phyloP scores from a whole-genome alignment of 73 alveolate species.

The Stentor roeselii region DNA sequence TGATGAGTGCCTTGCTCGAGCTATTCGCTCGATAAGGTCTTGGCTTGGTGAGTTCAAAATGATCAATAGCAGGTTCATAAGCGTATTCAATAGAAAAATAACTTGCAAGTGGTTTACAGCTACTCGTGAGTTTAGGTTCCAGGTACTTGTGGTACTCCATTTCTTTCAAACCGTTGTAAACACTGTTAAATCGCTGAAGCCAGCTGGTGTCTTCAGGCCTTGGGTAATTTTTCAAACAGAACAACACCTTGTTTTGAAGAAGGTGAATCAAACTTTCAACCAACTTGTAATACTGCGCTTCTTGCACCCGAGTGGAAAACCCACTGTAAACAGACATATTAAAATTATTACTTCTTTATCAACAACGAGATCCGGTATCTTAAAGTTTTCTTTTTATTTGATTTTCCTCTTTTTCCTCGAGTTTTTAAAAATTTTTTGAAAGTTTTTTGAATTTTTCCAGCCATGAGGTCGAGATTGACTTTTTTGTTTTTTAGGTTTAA shows the following conservation, averaged over 20 bases:
- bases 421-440: too few relatives aligned
- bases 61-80: neutral
- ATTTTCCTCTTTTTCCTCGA: too few relatives aligned
- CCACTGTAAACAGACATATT: slow-evolving; percentile 26
- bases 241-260: neutral
- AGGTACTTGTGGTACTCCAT: neutral
- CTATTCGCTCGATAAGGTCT: neutral
- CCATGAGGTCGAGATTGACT: neutral
- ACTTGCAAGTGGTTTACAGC: neutral
- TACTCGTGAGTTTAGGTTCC: neutral
- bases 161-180: neutral
- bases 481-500: too few relatives aligned
- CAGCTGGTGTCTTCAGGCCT: neutral
- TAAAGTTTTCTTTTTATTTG: too few relatives aligned
- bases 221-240: neutral
- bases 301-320: slow-evolving; percentile 7
- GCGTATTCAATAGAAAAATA: neutral
- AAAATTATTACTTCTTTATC: too few relatives aligned
- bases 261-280: slow-evolving; percentile 2
- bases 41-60: neutral
- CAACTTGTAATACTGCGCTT: slow-evolving; percentile 16
- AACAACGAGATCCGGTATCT: too few relatives aligned
- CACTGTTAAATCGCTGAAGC: neutral
- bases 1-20: neutral
- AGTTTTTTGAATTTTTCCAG: neutral